Base-by-base conservation (phyloP, 1,139 yeast species). In the Sugiyamaella pinicola region DNA sequence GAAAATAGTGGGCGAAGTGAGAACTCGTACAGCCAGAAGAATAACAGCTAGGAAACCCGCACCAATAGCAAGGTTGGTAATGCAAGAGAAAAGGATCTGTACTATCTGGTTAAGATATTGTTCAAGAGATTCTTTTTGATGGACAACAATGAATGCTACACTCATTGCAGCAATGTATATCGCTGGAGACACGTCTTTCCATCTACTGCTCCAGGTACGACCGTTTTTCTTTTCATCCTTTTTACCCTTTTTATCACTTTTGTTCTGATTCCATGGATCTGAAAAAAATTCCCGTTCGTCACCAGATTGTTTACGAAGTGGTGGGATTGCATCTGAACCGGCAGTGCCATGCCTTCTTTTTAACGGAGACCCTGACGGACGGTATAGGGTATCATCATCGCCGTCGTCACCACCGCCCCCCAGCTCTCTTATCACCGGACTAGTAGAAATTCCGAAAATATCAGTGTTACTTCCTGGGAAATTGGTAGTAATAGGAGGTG, bases 81-180 rank as follows among this genome's bases (percentile, higher is more conserved):
- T 50, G 43, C 55, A 53, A n/a, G 55, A 57, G 45, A 61, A 60
- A 17, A 61, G 34, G 9, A 59, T 39, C 7, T 54, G 56, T 24
- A 61, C 51, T 4, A 60, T 54, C 24, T 58, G 58, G 24, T 58
- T 61, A 15, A 61, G 53, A 40, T 58, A 57, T 15, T 49, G 56
- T 42, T 61, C 62, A 33, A 61, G 58, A 41, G 52, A 45, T 10
- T 59, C 63, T 12, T 56, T 55, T 50, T 60, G 63, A 33, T 58
- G 63, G n/a, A 55, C 60, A 18, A 61, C 52, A 34, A 61, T 44
- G 35, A 61, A 49, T 18, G 64, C 64, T n/a, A 58, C 53, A 22
- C 58, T 48, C 43, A 61, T 56, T 8, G 58, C 48, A 13, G 64
- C 61, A n/a, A 61, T 45, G 44, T 55, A 60, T 7, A 61, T 49